These are phyloP conservation scores for Colletotrichum graminicola DNA, from an alignment of 2,329 filamentous ascomycete species.

Conservation along the genomic window DNA sequence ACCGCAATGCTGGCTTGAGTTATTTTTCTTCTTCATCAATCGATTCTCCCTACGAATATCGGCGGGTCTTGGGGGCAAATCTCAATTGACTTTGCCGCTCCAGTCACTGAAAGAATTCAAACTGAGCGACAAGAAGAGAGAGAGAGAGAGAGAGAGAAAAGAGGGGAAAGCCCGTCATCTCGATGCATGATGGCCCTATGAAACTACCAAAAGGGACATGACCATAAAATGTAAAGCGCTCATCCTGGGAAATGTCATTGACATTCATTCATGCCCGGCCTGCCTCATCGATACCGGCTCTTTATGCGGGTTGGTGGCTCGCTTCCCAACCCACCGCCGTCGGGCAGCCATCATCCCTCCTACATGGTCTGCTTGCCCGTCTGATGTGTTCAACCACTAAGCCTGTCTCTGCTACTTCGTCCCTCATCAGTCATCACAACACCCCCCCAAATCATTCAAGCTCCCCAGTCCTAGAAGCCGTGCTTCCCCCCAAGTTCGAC, in stretches of 20 bases:
- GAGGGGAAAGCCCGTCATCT: background rate
- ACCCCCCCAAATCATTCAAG: slow-evolving; percentile 20
- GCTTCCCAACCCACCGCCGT: slow-evolving; percentile 34
- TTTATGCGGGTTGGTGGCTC: slow-evolving; percentile 33
- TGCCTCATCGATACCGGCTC: slow-evolving; percentile 29
- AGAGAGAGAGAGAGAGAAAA: background rate
- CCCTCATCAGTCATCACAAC: slow-evolving; percentile 17
- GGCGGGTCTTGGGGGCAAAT: background rate
- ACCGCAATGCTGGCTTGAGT: background rate
- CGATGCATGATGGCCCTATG: background rate
- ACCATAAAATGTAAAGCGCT: slow-evolving; percentile 16
- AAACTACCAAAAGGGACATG: slow-evolving; percentile 19
- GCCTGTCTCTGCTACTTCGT: slow-evolving; percentile 7
- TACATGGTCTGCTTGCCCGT: slow-evolving; percentile 26
- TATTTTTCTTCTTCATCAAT: background rate
- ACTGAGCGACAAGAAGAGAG: background rate
- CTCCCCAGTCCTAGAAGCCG: slow-evolving; percentile 23
- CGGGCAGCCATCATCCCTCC: slow-evolving; percentile 43
- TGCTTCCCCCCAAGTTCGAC: slow-evolving; percentile 27
- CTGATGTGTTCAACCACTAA: slow-evolving; percentile 16
- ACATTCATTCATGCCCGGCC: slow-evolving; percentile 33
- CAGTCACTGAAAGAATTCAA: background rate
- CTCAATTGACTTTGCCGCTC: background rate
- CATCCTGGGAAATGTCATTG: slow-evolving; percentile 35
- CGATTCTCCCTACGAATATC: background rate